Conservation (phyloP, 2,329 filamentous ascomycete genomes). For the Zymoseptoria pseudotritici region DNA sequence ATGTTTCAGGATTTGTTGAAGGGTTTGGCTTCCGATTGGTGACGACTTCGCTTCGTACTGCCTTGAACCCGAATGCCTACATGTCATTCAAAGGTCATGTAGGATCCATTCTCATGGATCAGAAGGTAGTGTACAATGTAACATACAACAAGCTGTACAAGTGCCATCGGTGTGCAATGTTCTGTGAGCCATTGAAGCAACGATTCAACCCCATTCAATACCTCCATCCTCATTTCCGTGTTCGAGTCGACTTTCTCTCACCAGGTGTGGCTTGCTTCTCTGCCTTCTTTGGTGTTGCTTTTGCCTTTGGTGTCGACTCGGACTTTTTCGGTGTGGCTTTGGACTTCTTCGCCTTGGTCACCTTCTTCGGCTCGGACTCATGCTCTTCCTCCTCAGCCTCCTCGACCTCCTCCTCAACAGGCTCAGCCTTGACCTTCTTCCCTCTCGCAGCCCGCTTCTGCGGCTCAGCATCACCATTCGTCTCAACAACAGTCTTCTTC, state of each 20-base stretch:
- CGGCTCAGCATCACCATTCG: conserved; percentile 3
- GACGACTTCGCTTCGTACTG: no score
- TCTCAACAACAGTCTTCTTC: conserved; percentile 1
- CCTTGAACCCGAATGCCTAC: no score
- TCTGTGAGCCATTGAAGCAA: neutral
- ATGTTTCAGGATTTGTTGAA: neutral
- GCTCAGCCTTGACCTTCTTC: conserved; percentile 10
- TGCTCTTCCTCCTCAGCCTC: conserved; percentile 9
- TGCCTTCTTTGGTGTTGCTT: conserved; percentile 14
- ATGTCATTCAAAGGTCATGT: no score
- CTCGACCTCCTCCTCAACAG: conserved; percentile 3
- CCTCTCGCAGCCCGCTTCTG: conserved; percentile 7
- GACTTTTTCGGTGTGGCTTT: conserved; percentile 5
- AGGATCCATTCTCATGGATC: no score
- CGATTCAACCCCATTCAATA: no score
- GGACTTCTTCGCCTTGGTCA: conserved; percentile 5
- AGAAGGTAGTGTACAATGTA: neutral
- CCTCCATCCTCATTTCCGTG: neutral
- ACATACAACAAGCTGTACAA: neutral
- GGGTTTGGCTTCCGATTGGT: no score
- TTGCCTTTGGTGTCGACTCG: conserved; percentile 4
- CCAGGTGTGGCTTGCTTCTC: conserved; percentile 14
- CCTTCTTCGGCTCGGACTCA: conserved; percentile 6
- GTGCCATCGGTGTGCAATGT: neutral
- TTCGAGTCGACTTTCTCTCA: conserved; percentile 14